Percentiles rank a stretch among this genome's conserved stretches.
Conservation (phyloP, 257 asterid genomes). For the Primulina tabacum region DNA sequence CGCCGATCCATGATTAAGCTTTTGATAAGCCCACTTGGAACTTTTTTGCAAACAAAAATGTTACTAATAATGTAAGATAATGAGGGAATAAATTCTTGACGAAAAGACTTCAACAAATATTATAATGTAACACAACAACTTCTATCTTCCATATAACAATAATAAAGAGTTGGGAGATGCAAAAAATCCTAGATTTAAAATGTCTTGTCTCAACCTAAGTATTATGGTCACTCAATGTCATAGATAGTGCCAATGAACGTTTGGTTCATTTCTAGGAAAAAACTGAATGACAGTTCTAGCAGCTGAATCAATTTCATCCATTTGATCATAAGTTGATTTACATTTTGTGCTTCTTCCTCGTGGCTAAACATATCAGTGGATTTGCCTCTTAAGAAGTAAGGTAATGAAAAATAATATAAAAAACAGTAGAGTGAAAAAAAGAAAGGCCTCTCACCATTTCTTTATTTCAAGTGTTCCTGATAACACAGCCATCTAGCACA, state of each 20-base stretch:
- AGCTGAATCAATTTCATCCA: not conserved
- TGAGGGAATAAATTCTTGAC: not conserved
- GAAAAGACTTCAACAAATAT: too few relatives aligned
- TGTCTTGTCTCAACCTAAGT: too few relatives aligned
- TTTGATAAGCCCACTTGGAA: slow-evolving; percentile 2
- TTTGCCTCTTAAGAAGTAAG: not conserved
- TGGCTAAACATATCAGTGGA: not conserved
- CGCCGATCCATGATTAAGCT: slow-evolving; percentile 11
- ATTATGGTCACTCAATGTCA: too few relatives aligned
- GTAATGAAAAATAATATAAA: too few relatives aligned
- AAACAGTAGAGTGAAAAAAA: not conserved
- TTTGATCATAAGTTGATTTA: not conserved
- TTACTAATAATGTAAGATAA: not conserved
- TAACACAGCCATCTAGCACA: too few relatives aligned
- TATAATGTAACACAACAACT: too few relatives aligned
- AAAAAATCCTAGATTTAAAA: too few relatives aligned
- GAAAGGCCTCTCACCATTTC: not conserved
- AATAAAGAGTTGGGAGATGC: too few relatives aligned
- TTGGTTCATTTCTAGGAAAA: not conserved
- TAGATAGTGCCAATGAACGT: too few relatives aligned
- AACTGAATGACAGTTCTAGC: not conserved
- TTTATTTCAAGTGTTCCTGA: too few relatives aligned
- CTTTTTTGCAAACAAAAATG: not conserved
- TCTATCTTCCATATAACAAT: too few relatives aligned
- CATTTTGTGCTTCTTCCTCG: not conserved